These are phyloP conservation scores for Cladophialophora exuberans DNA, from an alignment of 2,329 filamentous ascomycete species.

Conservation along the genomic window DNA sequence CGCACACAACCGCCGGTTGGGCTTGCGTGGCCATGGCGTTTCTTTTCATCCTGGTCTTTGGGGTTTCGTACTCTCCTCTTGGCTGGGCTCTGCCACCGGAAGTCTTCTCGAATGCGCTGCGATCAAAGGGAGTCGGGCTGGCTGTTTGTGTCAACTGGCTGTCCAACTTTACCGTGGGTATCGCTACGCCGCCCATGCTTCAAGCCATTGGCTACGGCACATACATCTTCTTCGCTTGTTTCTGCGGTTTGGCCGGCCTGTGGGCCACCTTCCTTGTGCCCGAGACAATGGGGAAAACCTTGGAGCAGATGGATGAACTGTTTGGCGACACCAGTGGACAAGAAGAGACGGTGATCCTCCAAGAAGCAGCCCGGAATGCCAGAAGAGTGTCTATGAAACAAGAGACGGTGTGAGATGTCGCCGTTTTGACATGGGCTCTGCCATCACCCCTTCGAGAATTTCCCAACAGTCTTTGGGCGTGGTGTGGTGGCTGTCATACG, in stretches of 20 bases:
- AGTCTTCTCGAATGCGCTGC: conserved; percentile 64
- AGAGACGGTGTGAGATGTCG: no score
- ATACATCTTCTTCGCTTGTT: conserved; percentile 64
- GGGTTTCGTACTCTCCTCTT: conserved; percentile 55
- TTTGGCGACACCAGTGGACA: no score
- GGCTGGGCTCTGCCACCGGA: conserved; percentile 53
- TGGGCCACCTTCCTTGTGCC: conserved; percentile 61
- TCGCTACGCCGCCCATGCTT: conserved; percentile 68
- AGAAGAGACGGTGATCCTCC: no score
- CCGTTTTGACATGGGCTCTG: no score
- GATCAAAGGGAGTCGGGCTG: conserved; percentile 68
- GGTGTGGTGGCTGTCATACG: no score
- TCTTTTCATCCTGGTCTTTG: conserved; percentile 66
- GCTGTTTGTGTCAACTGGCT: conserved; percentile 68
- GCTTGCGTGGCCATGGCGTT: conserved; percentile 62
- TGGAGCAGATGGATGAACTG: conserved; percentile 59
- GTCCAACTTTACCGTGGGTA: conserved; percentile 66
- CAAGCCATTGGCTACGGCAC: conserved; percentile 56
- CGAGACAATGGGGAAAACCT: conserved; percentile 60
- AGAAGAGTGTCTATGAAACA: no score
- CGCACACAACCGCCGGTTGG: conserved; percentile 58
- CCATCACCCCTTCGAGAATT: no score
- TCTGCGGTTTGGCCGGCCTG: conserved; percentile 53
- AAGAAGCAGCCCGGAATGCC: no score
- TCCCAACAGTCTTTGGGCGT: no score